Percentiles rank a stretch among this genome's conserved stretches.
Conservation (phyloP, 768 basidiomycete genomes). For the Exsudoporus frostii region DNA sequence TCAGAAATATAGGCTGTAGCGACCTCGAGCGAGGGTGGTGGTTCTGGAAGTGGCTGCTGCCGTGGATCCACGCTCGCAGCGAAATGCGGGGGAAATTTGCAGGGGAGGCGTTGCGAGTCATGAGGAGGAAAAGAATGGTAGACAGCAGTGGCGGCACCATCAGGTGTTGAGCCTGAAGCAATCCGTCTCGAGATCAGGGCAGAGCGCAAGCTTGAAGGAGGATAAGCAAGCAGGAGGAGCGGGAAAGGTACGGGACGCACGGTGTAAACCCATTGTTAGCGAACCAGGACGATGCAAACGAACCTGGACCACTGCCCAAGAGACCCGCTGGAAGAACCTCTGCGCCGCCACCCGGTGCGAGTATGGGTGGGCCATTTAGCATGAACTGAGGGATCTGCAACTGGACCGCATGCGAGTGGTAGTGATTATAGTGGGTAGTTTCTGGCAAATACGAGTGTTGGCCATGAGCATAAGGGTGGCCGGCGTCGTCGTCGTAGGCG, state of each 20-base stretch:
- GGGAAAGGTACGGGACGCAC: slow-evolving; percentile 14
- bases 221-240: slow-evolving; percentile 10
- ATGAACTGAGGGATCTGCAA: slow-evolving; percentile 70
- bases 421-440: background rate
- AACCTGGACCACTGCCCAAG: slow-evolving; percentile 21
- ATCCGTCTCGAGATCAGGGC: slow-evolving; percentile 17
- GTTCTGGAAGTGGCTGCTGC: slow-evolving; percentile 7
- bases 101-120: background rate
- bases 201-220: slow-evolving; percentile 21
- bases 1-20: slow-evolving; percentile 6
- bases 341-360: slow-evolving; percentile 71
- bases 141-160: background rate
- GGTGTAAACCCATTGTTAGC: slow-evolving; percentile 41
- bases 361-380: slow-evolving; percentile 51
- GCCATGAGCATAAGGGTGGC: slow-evolving; percentile 7
- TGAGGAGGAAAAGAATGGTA: background rate
- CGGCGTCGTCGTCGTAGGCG: slow-evolving; percentile 9
- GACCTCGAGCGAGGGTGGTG: background rate
- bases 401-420: slow-evolving; percentile 32
- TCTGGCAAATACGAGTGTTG: slow-evolving; percentile 2
- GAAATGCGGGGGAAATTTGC: background rate
- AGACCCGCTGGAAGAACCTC: slow-evolving; percentile 61
- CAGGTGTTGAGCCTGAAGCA: background rate
- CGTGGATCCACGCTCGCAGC: background rate
- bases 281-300: slow-evolving; percentile 47